Conservation (phyloP, 306 rosid genomes). For the Trichosanthes cucumerina region DNA sequence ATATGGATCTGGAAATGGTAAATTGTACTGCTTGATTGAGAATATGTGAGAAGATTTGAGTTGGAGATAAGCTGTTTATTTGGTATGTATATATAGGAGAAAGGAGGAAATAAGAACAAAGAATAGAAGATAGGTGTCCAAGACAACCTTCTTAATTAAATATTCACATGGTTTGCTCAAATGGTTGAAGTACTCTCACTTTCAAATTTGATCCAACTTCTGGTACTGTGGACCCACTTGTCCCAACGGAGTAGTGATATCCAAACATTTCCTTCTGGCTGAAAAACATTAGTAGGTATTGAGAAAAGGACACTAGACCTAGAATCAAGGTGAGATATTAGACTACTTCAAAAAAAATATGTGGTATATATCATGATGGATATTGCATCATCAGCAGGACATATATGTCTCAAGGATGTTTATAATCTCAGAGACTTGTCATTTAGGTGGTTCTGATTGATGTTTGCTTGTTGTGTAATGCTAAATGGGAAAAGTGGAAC, state of each 20-base stretch:
- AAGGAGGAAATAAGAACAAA: background rate
- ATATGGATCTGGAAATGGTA: background rate
- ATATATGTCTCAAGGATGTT: background rate
- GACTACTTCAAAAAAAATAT: background rate
- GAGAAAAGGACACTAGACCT: background rate
- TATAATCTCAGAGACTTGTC: background rate
- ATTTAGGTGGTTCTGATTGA: background rate
- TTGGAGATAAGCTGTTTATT: background rate
- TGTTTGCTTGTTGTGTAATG: background rate
- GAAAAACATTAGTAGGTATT: background rate
- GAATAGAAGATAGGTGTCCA: background rate
- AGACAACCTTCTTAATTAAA: background rate
- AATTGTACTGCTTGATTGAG: background rate
- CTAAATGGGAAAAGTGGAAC: background rate
- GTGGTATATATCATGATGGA: background rate
- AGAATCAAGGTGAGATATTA: background rate
- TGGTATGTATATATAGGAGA: background rate
- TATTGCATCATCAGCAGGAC: background rate
- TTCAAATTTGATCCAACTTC: background rate
- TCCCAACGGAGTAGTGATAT: background rate
- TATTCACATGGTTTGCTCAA: constrained; percentile 1
- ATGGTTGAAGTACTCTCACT: background rate
- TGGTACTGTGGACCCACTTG: background rate
- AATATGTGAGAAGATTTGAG: background rate
- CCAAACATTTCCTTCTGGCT: background rate